Evolutionary conservation across 345 rosid species (phyloP), one percentile per base, ranked within the genome.

Genomic region (Brassica rapa): DNA sequence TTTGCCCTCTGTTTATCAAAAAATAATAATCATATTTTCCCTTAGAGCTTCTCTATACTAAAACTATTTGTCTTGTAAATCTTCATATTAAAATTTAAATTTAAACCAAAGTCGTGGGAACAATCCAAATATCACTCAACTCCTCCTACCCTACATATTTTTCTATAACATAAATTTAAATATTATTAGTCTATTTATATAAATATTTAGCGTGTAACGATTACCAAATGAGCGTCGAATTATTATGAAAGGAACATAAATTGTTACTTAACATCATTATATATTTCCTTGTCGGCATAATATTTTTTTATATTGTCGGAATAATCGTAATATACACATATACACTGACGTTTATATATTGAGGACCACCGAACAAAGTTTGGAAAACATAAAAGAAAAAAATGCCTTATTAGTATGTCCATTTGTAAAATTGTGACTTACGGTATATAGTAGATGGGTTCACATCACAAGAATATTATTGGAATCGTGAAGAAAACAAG

Each of bases 401-500:
- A 23, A 32, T 4, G 64, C 57, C 15, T 21, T 62, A 15, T 62
- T 53, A 24, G 25, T 9, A 24, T 59, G 16, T 12, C 15, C 33
- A 25, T 60, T 25, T 60, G 33, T 6, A 11, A 64, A 72, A 73
- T 49, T 19, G 53, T 62, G 78, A 68, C 4, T 61, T 67, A 60
- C 27, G 65, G 56, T 25, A 35, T 62, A 62, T 53, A 62, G 61
- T 25, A 53, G 79, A 74, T 74, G 79, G 72, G 72, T 74, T 74
- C 83, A 80, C 79, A 74, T 80, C 79, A 70, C 7, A 63, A 41
- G 71, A 56, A 64, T 69, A 70, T 63, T 62, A 80, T 41, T 63
- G 68, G 70, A 80, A 69, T 64, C 62, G 83, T 70, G 66, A 74
- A 80, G 79, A 80, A 70, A 80, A 70, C 75, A 63, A 80, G 83